Evolutionary conservation across 352 stramenopile genomes (phyloP).

Genomic region (Pythium vanterpoolii): DNA sequence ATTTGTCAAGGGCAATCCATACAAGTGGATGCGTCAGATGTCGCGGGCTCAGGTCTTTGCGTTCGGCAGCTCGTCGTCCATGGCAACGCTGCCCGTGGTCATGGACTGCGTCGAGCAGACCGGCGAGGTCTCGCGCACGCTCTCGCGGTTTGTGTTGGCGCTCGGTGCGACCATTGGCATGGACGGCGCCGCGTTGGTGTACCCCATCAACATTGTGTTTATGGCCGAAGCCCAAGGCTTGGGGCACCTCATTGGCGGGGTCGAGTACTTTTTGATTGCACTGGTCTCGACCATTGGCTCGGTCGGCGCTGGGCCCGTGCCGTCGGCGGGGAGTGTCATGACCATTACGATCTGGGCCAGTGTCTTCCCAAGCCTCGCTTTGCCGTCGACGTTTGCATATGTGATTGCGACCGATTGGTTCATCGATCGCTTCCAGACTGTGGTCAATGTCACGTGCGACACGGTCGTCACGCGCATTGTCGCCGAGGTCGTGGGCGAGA

Average conservation of each 20-base stretch:
- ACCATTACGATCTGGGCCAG: constrained; percentile 39
- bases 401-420: constrained; percentile 63
- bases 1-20: constrained; percentile 30
- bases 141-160: constrained; percentile 33
- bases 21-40: constrained; percentile 32
- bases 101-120: constrained; percentile 37
- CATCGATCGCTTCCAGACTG: constrained; percentile 50
- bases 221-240: constrained; percentile 30
- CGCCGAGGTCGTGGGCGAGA: constrained; percentile 31
- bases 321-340: constrained; percentile 33
- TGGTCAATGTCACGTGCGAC: constrained; percentile 62
- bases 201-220: constrained; percentile 37
- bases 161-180: constrained; percentile 34
- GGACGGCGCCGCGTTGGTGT: constrained; percentile 30
- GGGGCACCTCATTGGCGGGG: constrained; percentile 21
- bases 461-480: constrained; percentile 57
- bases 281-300: constrained; percentile 31
- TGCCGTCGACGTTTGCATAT: constrained; percentile 49
- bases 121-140: constrained; percentile 16
- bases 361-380: constrained; percentile 28
- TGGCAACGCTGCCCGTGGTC: constrained; percentile 39
- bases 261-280: constrained; percentile 35
- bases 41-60: constrained; percentile 32
- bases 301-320: constrained; percentile 31
- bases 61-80: constrained; percentile 39